Evolutionary conservation across 2,329 filamentous ascomycete genomes (phyloP).

Genomic region (Fusarium begoniae): DNA sequence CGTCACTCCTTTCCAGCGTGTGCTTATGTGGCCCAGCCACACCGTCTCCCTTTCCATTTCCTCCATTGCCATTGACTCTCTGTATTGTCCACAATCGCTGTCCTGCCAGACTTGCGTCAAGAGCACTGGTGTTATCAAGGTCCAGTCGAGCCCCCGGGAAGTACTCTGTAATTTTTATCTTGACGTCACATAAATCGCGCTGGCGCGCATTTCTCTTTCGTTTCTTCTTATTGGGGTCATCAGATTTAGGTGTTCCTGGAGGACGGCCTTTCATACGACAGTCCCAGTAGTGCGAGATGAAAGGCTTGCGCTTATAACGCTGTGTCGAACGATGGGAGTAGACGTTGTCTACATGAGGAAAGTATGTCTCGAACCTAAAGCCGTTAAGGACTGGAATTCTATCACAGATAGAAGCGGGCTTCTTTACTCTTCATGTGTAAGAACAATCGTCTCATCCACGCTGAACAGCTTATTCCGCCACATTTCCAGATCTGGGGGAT

Average conservation of each 20-base stretch:
- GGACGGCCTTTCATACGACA: constrained; percentile 83
- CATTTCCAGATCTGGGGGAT: constrained; percentile 72
- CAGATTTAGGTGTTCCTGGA: constrained; percentile 80
- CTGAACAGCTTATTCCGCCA: constrained; percentile 80
- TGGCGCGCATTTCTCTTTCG: constrained; percentile 79
- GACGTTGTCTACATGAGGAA: constrained; percentile 84
- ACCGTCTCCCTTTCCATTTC: constrained; percentile 76
- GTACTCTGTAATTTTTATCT: constrained; percentile 87
- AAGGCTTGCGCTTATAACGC: constrained; percentile 82
- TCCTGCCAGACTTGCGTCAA: constrained; percentile 48
- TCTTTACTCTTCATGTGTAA: constrained; percentile 76
- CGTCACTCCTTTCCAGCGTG: constrained; percentile 75
- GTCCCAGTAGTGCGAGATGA: constrained; percentile 86
- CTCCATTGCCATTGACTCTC: constrained; percentile 79
- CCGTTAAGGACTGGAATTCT: background rate
- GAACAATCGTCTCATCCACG: constrained; percentile 75
- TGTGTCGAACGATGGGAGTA: constrained; percentile 87
- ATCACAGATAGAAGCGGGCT: too few relatives aligned
- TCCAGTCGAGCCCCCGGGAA: constrained; percentile 63
- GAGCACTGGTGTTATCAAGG: constrained; percentile 17
- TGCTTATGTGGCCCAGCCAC: constrained; percentile 79
- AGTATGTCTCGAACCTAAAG: constrained; percentile 78
- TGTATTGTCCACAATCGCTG: constrained; percentile 78
- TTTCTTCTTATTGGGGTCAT: constrained; percentile 84
- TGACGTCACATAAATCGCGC: constrained; percentile 84